A percentile compares a stretch with the other conserved stretches of the same genome.
These are phyloP conservation scores for Thraustochytrium sp. DNA, from an alignment of 352 stramenopile genomes.

Conservation along the genomic window DNA sequence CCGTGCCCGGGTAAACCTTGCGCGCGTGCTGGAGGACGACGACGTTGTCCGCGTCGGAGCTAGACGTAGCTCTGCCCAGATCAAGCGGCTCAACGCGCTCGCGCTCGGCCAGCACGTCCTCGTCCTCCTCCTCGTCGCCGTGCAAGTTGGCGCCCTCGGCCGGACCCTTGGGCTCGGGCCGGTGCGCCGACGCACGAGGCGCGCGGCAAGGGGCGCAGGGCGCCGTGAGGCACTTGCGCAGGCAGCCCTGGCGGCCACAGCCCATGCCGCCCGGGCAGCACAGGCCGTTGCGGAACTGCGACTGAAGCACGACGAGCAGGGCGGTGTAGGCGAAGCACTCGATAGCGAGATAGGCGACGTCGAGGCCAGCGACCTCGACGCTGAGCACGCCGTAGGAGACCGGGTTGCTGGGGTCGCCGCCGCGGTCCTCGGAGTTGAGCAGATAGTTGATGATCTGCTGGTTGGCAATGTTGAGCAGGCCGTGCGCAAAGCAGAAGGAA, in stretches of 20 bases:
- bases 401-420: not conserved
- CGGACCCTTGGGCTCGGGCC: too few relatives aligned
- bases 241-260: not conserved
- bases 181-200: not conserved
- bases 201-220: too few relatives aligned
- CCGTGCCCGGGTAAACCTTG: conserved; percentile 59
- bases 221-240: too few relatives aligned
- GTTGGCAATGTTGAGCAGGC: conserved; percentile 26
- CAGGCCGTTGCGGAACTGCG: conserved; percentile 1
- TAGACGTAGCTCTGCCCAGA: not conserved
- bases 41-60: not conserved
- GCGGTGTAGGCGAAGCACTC: conserved; percentile 7
- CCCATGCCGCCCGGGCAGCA: not conserved
- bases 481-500: conserved; percentile 25
- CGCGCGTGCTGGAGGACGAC: conserved; percentile 49
- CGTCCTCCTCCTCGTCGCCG: too few relatives aligned
- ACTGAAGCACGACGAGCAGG: conserved; percentile 15
- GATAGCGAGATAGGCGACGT: conserved; percentile 18
- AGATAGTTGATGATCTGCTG: conserved; percentile 11
- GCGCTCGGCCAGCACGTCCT: too few relatives aligned
- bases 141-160: too few relatives aligned
- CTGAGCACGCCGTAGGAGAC: not conserved
- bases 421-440: not conserved
- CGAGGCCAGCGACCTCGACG: not conserved
- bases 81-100: not conserved